Evolutionary conservation across 2,329 filamentous ascomycete genomes (phyloP).

Genomic region (Sarocladium strictum): DNA sequence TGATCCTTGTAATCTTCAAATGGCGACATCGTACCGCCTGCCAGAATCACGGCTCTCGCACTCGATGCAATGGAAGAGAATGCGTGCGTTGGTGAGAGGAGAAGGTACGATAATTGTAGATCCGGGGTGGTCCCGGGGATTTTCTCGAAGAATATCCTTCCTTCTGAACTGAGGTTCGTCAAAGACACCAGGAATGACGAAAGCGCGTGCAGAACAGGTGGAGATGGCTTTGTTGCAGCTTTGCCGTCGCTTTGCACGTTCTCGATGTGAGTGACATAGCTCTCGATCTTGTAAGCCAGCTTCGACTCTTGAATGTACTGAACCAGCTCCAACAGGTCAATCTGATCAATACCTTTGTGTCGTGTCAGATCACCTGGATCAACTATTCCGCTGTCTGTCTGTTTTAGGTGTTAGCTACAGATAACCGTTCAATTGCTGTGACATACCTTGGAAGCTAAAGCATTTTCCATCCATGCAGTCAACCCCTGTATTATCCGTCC

Average conservation of each 20-base stretch:
- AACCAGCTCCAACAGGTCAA: slow-evolving; percentile 86
- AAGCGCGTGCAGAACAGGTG: slow-evolving; percentile 49
- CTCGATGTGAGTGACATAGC: slow-evolving; percentile 65
- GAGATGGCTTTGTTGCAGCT: slow-evolving; percentile 18
- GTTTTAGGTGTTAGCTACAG: neutral
- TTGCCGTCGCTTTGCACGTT: slow-evolving; percentile 32
- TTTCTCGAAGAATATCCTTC: slow-evolving; percentile 59
- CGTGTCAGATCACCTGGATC: slow-evolving; percentile 67
- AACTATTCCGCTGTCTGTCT: slow-evolving; percentile 58
- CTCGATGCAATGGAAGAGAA: slow-evolving; percentile 83
- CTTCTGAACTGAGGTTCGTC: slow-evolving; percentile 75
- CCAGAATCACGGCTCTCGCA: slow-evolving; percentile 81
- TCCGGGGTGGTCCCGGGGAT: slow-evolving; percentile 29
- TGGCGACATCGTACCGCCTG: slow-evolving; percentile 95
- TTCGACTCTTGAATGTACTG: slow-evolving; percentile 89
- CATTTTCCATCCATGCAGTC: slow-evolving; percentile 57
- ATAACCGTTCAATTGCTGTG: neutral
- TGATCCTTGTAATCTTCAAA: slow-evolving; percentile 86
- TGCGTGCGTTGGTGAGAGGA: slow-evolving; percentile 85
- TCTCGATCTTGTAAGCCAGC: slow-evolving; percentile 88
- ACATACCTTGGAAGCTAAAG: slow-evolving; percentile 40
- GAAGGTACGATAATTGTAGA: slow-evolving; percentile 71
- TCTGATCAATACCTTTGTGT: slow-evolving; percentile 85
- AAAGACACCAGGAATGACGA: slow-evolving; percentile 67
- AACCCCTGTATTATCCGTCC: slow-evolving; percentile 79